Evolutionary conservation across 2,329 filamentous ascomycete genomes (phyloP).

Genomic region (Boeremia lycopersici): DNA sequence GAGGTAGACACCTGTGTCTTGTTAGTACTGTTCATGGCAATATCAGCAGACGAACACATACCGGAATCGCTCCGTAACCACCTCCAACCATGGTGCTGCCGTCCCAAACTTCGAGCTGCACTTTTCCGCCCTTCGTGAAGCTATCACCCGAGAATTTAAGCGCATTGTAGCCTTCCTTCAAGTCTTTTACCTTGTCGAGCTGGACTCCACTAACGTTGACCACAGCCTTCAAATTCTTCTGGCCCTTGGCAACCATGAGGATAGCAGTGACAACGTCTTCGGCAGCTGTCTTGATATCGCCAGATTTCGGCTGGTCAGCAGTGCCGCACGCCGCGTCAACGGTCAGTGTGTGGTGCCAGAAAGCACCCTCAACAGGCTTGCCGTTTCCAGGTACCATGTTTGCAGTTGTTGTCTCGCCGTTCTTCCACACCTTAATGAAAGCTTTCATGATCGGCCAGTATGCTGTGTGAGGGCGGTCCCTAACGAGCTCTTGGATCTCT

Average conservation of each 20-base stretch:
- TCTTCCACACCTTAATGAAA: slow-evolving; percentile 49
- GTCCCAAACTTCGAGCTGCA: slow-evolving; percentile 25
- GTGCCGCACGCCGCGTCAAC: slow-evolving; percentile 29
- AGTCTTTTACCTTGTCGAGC: slow-evolving; percentile 16
- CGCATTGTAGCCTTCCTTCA: slow-evolving; percentile 27
- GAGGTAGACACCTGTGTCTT: not conserved
- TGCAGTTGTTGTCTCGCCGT: slow-evolving; percentile 30
- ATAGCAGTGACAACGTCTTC: slow-evolving; percentile 21
- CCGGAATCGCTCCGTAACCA: slow-evolving; percentile 18
- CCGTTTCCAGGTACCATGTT: slow-evolving; percentile 29
- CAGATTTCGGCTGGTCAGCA: slow-evolving; percentile 48
- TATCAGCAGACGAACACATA: not conserved
- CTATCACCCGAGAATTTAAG: slow-evolving; percentile 28
- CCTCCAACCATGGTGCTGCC: slow-evolving; percentile 13
- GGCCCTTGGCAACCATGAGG: slow-evolving; percentile 21
- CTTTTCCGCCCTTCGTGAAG: slow-evolving; percentile 24
- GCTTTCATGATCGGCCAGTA: slow-evolving; percentile 45
- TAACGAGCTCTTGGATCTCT: slow-evolving; percentile 33
- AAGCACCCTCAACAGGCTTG: slow-evolving; percentile 26
- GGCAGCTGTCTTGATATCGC: slow-evolving; percentile 9
- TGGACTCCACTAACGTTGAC: slow-evolving; percentile 29
- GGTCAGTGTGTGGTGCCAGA: slow-evolving; percentile 30
- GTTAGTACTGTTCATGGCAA: not conserved
- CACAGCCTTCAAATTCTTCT: slow-evolving; percentile 25
- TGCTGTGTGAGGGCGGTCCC: slow-evolving; percentile 44